Evolutionary conservation across 2,329 filamentous ascomycete species (phyloP).

Genomic region (Zopfia rhizophila): DNA sequence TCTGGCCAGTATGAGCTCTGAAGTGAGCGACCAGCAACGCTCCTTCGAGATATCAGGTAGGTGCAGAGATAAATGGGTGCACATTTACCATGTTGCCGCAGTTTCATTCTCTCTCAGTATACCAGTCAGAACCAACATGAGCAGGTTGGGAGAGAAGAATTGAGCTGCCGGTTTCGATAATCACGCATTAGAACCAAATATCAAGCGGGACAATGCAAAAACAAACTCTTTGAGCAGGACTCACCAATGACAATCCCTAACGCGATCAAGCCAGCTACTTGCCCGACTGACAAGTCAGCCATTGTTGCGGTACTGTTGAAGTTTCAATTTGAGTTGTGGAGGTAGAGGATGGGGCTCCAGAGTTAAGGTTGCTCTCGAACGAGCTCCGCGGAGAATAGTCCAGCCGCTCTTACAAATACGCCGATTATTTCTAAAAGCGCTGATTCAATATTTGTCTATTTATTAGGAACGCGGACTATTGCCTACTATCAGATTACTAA

Average conservation of each 20-base stretch:
- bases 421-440: too few relatives aligned
- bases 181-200: constrained; percentile 5
- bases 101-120: constrained; percentile 14
- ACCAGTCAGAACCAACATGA: constrained; percentile 20
- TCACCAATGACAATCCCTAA: constrained; percentile 49
- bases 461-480: too few relatives aligned
- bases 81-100: constrained; percentile 42
- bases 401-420: too few relatives aligned
- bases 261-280: constrained; percentile 55
- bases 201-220: constrained; percentile 5
- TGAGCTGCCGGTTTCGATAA: constrained; percentile 15
- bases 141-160: constrained; percentile 12
- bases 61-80: too few relatives aligned
- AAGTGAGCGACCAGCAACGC: constrained; percentile 48
- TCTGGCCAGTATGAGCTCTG: constrained; percentile 57
- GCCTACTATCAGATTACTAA: too few relatives aligned
- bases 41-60: constrained; percentile 51
- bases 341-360: too few relatives aligned
- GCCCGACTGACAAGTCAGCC: constrained; percentile 47
- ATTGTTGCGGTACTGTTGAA: too few relatives aligned
- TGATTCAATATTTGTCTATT: too few relatives aligned
- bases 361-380: too few relatives aligned
- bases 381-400: too few relatives aligned
- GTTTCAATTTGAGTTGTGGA: too few relatives aligned
- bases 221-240: constrained; percentile 6